Conservation (phyloP, 768 basidiomycete species). For the Suillus paluster region DNA sequence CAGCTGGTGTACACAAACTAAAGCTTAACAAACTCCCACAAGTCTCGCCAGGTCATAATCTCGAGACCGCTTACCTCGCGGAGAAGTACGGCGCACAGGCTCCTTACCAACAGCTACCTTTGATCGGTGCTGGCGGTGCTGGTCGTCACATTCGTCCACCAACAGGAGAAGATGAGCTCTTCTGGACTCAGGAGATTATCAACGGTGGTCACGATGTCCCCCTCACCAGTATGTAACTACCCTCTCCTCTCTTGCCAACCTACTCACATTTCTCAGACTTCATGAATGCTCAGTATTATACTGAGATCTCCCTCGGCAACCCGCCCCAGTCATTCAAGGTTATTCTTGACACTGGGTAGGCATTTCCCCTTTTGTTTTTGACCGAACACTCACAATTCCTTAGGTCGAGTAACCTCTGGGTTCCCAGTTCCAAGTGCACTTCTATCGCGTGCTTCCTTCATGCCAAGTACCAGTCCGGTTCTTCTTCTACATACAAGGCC, state of each 20-base stretch:
- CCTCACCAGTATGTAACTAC: conserved; percentile 73
- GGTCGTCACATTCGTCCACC: conserved; percentile 63
- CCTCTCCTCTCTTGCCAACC: conserved; percentile 8
- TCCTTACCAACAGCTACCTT: conserved; percentile 55
- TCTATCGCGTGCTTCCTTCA: conserved; percentile 96
- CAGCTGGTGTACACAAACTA: conserved; percentile 74
- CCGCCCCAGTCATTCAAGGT: conserved; percentile 94
- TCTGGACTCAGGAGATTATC: conserved; percentile 77
- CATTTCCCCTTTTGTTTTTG: background rate
- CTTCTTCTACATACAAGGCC: conserved; percentile 84
- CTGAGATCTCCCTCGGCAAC: conserved; percentile 81
- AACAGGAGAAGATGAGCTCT: conserved; percentile 60
- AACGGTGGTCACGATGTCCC: conserved; percentile 88
- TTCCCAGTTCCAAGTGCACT: conserved; percentile 79
- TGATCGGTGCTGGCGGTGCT: conserved; percentile 75
- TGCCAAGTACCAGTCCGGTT: conserved; percentile 80
- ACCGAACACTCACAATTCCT: conserved; percentile 9
- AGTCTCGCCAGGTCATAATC: conserved; percentile 59
- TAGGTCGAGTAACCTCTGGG: conserved; percentile 95
- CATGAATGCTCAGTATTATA: conserved; percentile 97
- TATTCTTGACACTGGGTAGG: conserved; percentile 88
- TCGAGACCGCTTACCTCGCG: conserved; percentile 86
- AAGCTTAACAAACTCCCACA: conserved; percentile 86
- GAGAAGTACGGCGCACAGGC: conserved; percentile 80
- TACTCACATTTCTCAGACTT: conserved; percentile 63